Evolutionary conservation across 2,329 filamentous ascomycete species (phyloP), one percentile per base, ranked within the genome.

Genomic region (Sarocladium strictum): DNA sequence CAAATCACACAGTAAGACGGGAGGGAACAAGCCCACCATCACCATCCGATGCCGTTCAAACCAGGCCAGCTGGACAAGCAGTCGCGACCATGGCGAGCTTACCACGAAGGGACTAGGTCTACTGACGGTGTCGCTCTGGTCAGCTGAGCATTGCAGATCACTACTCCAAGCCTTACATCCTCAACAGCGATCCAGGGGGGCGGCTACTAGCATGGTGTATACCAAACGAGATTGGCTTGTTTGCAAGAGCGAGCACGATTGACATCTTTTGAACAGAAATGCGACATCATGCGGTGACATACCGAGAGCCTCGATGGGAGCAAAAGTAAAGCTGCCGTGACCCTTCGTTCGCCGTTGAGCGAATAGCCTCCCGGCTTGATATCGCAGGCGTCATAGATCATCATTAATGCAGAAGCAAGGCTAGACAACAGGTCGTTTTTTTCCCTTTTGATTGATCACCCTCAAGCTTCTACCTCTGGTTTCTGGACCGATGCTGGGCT

Each of bases 91-190:
- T 32, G 47, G 3, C 3, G 47, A 21, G 47, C 27, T 35, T 51
- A 51, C 47, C 47, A 21, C n/a, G 19, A 51, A 51, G n/a, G 27
- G 47, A 14, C 29, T 51, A 51, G 21, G 27, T 15, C 47, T 23
- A 51, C n/a, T 29, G 47, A 33, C 47, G 47, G 47, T n/a, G 47
- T 21, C 14, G n/a, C n/a, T 6, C 17, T 51, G 29, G n/a, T 23
- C n/a, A 10, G 4, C 47, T 51, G 33, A 51, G 47, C 43, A 32
- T 32, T 51, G 47, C 27, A 51, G 47, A 51, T 51, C 47, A 24
- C 23, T 51, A 3, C n/a, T 6, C 23, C 27, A 15, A 21, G 14
- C 23, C n/a, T 33, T 43, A 19, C 14, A 10, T 33, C 24, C 21
- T 27, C 43, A 15, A n/a, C 24, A 47, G 24, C 5, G 15, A 27